Evolutionary conservation across 208 protist species (phyloP).

Genomic region (Trypanosoma theileri): DNA sequence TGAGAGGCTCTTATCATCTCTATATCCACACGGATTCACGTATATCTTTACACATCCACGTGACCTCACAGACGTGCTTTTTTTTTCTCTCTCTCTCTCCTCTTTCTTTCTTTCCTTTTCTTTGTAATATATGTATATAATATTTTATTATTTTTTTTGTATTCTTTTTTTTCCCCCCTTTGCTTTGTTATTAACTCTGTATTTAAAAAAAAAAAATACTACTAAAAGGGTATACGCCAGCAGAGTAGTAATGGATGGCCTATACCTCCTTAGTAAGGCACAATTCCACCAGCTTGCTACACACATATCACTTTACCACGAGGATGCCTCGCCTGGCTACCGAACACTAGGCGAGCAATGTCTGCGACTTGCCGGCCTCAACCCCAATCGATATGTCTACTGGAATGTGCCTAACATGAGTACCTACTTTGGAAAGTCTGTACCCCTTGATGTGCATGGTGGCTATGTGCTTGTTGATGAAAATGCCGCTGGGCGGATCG

Average conservation of each 20-base stretch:
- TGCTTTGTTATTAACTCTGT: not conserved
- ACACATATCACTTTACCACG: slow-evolving; percentile 75
- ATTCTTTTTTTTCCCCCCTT: not conserved
- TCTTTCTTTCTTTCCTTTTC: too few species aligned
- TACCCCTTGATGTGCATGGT: slow-evolving; percentile 76
- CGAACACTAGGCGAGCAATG: slow-evolving; percentile 44
- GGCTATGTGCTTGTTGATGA: slow-evolving; percentile 78
- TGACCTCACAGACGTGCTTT: too few species aligned
- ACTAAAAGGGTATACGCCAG: not conserved
- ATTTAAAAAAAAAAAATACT: not conserved
- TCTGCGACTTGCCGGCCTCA: slow-evolving; percentile 37
- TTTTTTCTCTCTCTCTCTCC: too few species aligned
- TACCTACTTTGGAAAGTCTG: slow-evolving; percentile 57
- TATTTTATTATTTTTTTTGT: not conserved
- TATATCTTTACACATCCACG: too few species aligned
- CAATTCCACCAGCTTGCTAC: slow-evolving; percentile 84
- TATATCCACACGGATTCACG: too few species aligned
- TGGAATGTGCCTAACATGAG: slow-evolving; percentile 82
- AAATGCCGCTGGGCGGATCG: slow-evolving; percentile 45
- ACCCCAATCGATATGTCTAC: slow-evolving; percentile 45
- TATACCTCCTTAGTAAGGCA: slow-evolving; percentile 66
- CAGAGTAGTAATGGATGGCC: slow-evolving; percentile 51
- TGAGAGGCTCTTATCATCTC: not conserved
- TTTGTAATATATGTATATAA: not conserved
- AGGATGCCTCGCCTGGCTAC: slow-evolving; percentile 63